Conservation (phyloP, 2,329 filamentous ascomycete genomes). For the Colletotrichum camelliae region DNA sequence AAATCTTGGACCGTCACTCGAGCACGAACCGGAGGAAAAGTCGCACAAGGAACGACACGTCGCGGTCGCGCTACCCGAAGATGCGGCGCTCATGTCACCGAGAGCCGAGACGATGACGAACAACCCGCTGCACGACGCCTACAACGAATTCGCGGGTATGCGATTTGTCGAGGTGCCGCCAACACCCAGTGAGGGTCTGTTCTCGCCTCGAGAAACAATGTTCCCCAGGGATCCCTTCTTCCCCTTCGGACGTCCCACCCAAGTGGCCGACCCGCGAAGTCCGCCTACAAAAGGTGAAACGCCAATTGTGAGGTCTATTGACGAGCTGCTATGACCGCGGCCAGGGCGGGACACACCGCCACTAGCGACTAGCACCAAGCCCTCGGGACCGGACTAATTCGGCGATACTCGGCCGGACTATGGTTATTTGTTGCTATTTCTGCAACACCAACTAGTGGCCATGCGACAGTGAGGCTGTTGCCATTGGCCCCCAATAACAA, state of each 20-base stretch:
- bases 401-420: conserved; percentile 6
- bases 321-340: conserved; percentile 69
- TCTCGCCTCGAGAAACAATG: conserved; percentile 56
- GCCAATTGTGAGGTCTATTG: conserved; percentile 79
- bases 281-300: conserved; percentile 76
- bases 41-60: conserved; percentile 38
- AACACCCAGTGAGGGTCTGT: conserved; percentile 57
- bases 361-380: conserved; percentile 4
- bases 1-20: conserved; percentile 28
- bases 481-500: background rate
- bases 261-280: conserved; percentile 71
- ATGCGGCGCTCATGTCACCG: conserved; percentile 71
- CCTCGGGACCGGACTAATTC: background rate
- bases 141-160: conserved; percentile 50
- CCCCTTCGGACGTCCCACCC: conserved; percentile 55
- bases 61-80: conserved; percentile 41
- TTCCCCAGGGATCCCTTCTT: conserved; percentile 61
- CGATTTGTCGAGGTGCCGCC: conserved; percentile 58
- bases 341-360: conserved; percentile 4
- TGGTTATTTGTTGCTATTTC: background rate
- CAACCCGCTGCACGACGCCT: conserved; percentile 63
- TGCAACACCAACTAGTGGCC: background rate
- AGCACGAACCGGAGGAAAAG: conserved; percentile 27
- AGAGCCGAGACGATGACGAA: conserved; percentile 75
- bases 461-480: background rate